phyloP scores from a whole-genome alignment of 2,329 filamentous ascomycete species.

The Septoria linicola region DNA sequence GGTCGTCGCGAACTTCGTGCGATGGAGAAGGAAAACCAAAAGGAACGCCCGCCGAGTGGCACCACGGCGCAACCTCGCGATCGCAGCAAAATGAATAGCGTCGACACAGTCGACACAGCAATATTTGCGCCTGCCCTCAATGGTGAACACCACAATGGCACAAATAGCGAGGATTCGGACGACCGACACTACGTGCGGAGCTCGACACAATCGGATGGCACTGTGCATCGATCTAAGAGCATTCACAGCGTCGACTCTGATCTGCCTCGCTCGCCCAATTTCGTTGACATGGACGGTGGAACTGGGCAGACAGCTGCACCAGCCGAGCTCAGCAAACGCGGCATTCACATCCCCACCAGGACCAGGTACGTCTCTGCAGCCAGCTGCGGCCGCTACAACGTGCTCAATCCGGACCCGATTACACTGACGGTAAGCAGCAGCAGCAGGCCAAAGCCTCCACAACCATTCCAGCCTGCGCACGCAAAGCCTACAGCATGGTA shows the following conservation, averaged over 20 bases:
- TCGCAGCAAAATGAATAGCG: slow-evolving; percentile 27
- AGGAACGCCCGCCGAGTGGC: slow-evolving; percentile 14
- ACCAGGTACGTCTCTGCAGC: slow-evolving; percentile 25
- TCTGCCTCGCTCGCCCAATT: slow-evolving; percentile 24
- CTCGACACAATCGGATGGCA: slow-evolving; percentile 18
- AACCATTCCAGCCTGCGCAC: slow-evolving; percentile 9
- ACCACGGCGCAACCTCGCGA: slow-evolving; percentile 9
- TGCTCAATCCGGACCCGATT: not conserved
- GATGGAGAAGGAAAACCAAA: slow-evolving; percentile 26
- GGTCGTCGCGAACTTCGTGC: slow-evolving; percentile 27
- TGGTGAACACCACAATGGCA: slow-evolving; percentile 20
- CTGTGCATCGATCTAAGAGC: slow-evolving; percentile 15
- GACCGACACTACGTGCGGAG: slow-evolving; percentile 23
- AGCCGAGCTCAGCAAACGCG: slow-evolving; percentile 21
- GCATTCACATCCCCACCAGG: slow-evolving; percentile 28
- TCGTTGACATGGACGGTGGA: slow-evolving; percentile 29
- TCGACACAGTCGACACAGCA: slow-evolving; percentile 27
- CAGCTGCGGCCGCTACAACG: too few species aligned
- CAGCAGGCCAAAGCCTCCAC: slow-evolving; percentile 10
- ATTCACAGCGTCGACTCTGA: slow-evolving; percentile 19
- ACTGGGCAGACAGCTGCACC: slow-evolving; percentile 17
- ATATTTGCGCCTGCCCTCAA: slow-evolving; percentile 20
- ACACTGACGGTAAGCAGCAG: slow-evolving; percentile 1
- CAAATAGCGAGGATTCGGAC: slow-evolving; percentile 31
- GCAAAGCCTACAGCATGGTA: slow-evolving; percentile 8